Base-by-base conservation (phyloP, 805 yeast genomes). In the Osmozyma mogii region DNA sequence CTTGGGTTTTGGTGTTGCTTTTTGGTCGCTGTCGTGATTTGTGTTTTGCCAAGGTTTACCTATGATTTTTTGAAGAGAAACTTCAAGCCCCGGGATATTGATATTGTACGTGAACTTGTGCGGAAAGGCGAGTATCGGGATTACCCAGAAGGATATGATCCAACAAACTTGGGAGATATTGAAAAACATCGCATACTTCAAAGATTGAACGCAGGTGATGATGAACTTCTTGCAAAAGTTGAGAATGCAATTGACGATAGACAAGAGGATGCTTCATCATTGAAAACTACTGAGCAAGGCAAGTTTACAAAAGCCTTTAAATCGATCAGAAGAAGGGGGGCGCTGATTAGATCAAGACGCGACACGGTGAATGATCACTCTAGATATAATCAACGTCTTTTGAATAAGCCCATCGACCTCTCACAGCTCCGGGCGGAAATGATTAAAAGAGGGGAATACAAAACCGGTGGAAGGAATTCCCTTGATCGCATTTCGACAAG, bases 41-140 rank as follows among this genome's bases (percentile, higher is more conserved):
- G 78, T 37, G 37, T 82, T 24, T 47, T 78, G 27, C 94, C 94
- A 4, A 67, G 85, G 30, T 69, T 78, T 47, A 45, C 61, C 2
- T 61, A 46, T 41, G 76, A 77, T 44, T 56, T 70, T 25, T 38
- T 70, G 29, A 68, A 54, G 42, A 60, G 68, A 31, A 58, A 75
- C 32, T 78, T 70, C 54, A 46, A 44, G 29, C 94, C 94, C 3
- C 49, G 56, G 22, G 92, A 82, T 46, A 65, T 77, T 26, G 94
- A 83, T 44, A 73, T 81, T 31, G 62, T 83, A 28, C 64, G 92
- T 32, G 92, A 81, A 43, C 54, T 68, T 37, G 73, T 69, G 36
- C 54, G 56, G 9, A 44, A 56, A 34, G 84, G 84, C 6, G 69
- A 59, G 30, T 79, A 61, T 45, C 61, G 58, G 28, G 57, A 49